Evolutionary conservation across 2,329 filamentous ascomycete species (phyloP), one percentile per base, ranked within the genome.

Genomic region (Samsoniella hepiali): DNA sequence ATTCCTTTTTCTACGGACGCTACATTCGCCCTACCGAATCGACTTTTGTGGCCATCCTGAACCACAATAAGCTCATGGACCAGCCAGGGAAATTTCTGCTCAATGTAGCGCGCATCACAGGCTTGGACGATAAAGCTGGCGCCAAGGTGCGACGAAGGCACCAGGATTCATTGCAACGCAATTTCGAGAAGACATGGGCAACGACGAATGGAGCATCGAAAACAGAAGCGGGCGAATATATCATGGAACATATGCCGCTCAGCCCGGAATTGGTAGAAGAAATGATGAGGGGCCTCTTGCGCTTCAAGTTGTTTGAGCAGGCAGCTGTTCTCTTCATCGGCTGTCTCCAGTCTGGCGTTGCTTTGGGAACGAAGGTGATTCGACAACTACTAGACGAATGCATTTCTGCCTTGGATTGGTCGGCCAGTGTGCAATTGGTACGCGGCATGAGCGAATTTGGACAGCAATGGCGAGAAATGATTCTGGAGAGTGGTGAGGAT

Each of bases 1-100:
- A 83, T 57, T 81, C 79, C 0, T 82, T 85, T 59, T 73, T 84
- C 49, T 67, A 78, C 47, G 68, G 75, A 10, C 81, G 76, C 44
- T 73, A 73, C 4, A 69, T 83, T 50, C 75, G 71, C 42, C 81
- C 82, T 2, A 84, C 82, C 0, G 73, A 78, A 50, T 78, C 78
- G 31, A 85, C 83, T 0, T 73, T 80, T 29, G 72, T 79, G 7
- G 81, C 79, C 63, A 72, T 86, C 22, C 68, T 86, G 27, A 78
- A 81, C 53, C 83, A 85, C 67, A 82, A 82, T 69, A 79, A 76
- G 44, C 71, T 69, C 6, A 75, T 73, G 7, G 71, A 74, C 2
- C 77, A 83, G 49, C 67, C 78, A 1, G 68, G 76, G 6, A 74
- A 74, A 11, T 81, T 85, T 62, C 74, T 81, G 40, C 72, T 75